phyloP scores from a whole-genome alignment of 306 rosid genomes.

The cucumber (Cucumis sativus) region DNA sequence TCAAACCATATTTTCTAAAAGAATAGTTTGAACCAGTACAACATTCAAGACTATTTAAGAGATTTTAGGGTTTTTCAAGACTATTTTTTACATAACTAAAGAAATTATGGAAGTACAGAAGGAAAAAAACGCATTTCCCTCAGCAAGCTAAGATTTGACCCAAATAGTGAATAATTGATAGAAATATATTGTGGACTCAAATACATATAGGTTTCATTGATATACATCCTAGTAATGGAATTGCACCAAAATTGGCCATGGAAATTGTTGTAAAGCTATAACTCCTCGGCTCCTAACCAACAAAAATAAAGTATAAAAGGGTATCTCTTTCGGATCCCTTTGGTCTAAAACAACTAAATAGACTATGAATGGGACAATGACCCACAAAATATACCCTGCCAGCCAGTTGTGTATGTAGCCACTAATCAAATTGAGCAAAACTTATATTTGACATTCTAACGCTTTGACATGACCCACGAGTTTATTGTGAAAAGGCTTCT shows the following conservation, averaged over 20 bases:
- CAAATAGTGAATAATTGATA: not conserved
- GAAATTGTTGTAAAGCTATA: not conserved
- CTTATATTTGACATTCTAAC: not conserved
- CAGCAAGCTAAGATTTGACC: not conserved
- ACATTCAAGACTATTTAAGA: not conserved
- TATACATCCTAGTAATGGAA: not conserved
- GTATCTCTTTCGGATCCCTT: not conserved
- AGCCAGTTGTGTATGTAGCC: not conserved
- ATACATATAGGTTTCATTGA: not conserved
- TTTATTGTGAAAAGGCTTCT: not conserved
- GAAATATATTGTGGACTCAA: not conserved
- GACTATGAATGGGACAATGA: not conserved
- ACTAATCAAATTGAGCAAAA: not conserved
- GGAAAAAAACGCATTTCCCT: not conserved
- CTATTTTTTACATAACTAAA: not conserved
- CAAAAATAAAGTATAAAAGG: not conserved
- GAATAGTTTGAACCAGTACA: not conserved
- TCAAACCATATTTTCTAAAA: no score
- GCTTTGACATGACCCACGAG: not conserved
- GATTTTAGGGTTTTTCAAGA: not conserved
- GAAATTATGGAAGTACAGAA: not conserved
- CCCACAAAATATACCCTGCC: not conserved
- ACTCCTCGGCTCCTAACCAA: not conserved
- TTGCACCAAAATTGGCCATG: not conserved
- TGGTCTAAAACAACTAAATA: not conserved